Conservation (phyloP, 139 green algal species). For the Micractinium sp. region DNA sequence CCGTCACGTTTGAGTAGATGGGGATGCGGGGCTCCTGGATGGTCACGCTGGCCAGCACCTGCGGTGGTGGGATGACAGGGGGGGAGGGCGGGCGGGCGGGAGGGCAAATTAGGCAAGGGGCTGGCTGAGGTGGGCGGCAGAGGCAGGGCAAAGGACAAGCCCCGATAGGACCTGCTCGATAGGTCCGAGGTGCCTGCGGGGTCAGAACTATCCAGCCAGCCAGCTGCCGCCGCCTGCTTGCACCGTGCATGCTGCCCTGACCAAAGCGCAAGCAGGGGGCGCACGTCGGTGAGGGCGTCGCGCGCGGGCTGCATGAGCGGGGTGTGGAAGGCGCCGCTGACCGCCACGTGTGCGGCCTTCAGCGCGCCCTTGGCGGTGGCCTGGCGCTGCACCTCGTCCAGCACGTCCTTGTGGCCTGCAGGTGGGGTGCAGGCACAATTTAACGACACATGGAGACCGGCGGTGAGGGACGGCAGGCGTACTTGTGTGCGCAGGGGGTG, state of each 20-base stretch:
- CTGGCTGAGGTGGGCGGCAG: background rate
- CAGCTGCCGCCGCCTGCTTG: background rate
- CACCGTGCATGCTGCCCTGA: background rate
- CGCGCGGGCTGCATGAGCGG: constrained; percentile 82
- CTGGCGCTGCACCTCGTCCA: constrained; percentile 66
- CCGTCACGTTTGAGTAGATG: constrained; percentile 92
- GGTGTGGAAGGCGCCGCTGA: constrained; percentile 95
- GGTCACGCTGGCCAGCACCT: constrained; percentile 71
- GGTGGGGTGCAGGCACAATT: background rate
- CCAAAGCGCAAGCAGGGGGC: background rate
- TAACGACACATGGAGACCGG: no score
- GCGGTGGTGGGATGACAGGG: background rate
- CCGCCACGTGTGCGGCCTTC: constrained; percentile 78
- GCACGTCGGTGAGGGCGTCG: constrained; percentile 69
- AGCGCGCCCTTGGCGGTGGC: constrained; percentile 79
- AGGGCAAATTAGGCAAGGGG: background rate
- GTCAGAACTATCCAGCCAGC: no score
- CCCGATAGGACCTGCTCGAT: no score
- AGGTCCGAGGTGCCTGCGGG: no score
- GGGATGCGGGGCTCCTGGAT: constrained; percentile 79
- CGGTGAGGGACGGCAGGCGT: no score
- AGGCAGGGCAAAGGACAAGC: no score
- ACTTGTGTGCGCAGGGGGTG: no score
- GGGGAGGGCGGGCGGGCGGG: background rate
- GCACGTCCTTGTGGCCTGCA: constrained; percentile 70